phyloP scores from a whole-genome alignment of 257 asterid genomes.

The Fraxinus excelsior region DNA sequence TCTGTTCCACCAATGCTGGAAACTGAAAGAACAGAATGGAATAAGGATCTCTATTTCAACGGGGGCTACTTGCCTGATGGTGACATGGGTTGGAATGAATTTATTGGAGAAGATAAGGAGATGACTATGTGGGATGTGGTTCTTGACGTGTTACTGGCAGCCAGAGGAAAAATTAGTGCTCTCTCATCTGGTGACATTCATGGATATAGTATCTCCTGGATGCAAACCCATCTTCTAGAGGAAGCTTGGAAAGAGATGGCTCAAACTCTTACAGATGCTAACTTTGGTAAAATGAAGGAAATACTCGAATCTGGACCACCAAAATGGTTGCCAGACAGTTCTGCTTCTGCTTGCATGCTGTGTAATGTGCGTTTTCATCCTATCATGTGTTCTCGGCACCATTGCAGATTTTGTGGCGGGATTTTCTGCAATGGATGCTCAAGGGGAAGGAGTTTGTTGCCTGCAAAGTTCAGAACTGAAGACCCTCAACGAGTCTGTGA shows the following conservation, averaged over 20 bases:
- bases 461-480: constrained; percentile 52
- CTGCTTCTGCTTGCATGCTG: constrained; percentile 74
- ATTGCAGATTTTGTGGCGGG: constrained; percentile 78
- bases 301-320: constrained; percentile 73
- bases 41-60: constrained; percentile 48
- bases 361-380: constrained; percentile 76
- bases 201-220: constrained; percentile 49
- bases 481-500: constrained; percentile 77
- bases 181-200: constrained; percentile 57
- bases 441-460: constrained; percentile 70
- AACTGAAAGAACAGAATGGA: constrained; percentile 63
- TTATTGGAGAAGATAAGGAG: constrained; percentile 60
- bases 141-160: constrained; percentile 64
- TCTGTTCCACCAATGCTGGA: constrained; percentile 74
- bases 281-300: constrained; percentile 54
- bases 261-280: constrained; percentile 64
- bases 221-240: constrained; percentile 55
- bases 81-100: constrained; percentile 55
- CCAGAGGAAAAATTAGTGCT: constrained; percentile 59
- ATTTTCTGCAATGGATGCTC: constrained; percentile 69
- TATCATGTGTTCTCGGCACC: constrained; percentile 74
- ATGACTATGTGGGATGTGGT: constrained; percentile 85
- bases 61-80: constrained; percentile 57
- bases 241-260: constrained; percentile 84
- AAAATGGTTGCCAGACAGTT: constrained; percentile 82